Evolutionary conservation across 805 yeast species (phyloP).

Genomic region (Myxozyma kluyveri): DNA sequence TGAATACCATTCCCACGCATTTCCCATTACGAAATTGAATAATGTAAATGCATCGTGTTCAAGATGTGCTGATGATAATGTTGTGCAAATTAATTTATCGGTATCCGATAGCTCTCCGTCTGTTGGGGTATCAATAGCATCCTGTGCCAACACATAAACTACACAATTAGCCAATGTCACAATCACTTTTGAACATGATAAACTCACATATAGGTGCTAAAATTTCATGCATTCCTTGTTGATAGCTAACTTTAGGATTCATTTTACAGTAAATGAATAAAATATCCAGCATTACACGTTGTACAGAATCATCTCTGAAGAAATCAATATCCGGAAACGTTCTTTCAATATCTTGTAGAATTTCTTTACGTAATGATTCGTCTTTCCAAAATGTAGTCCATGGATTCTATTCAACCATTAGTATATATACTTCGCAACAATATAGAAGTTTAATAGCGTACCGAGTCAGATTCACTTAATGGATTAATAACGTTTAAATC

Average conservation of each 20-base stretch:
- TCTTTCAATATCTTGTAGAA: conserved; percentile 38
- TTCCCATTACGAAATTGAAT: conserved; percentile 36
- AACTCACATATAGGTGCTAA: conserved; percentile 46
- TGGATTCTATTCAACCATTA: conserved; percentile 19
- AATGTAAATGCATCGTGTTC: conserved; percentile 38
- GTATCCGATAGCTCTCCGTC: conserved; percentile 2
- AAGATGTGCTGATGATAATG: conserved; percentile 25
- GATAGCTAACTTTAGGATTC: conserved; percentile 48
- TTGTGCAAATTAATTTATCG: conserved; percentile 16
- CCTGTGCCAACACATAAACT: conserved; percentile 18
- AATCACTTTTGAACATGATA: not conserved
- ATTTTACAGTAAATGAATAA: conserved; percentile 49
- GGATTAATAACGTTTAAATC: conserved; percentile 26
- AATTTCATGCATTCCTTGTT: conserved; percentile 57
- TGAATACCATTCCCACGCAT: conserved; percentile 37
- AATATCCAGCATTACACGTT: conserved; percentile 41
- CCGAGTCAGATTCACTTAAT: conserved; percentile 26
- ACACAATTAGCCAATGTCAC: too few species aligned
- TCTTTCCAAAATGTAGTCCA: conserved; percentile 29
- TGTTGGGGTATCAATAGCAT: conserved; percentile 4
- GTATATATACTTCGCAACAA: not conserved
- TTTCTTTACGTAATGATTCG: conserved; percentile 29
- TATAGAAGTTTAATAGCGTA: conserved; percentile 1
- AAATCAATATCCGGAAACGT: conserved; percentile 39
- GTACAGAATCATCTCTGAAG: conserved; percentile 34